phyloP scores from a whole-genome alignment of 2,329 filamentous ascomycete genomes.

The Proliferodiscus dingleyae region DNA sequence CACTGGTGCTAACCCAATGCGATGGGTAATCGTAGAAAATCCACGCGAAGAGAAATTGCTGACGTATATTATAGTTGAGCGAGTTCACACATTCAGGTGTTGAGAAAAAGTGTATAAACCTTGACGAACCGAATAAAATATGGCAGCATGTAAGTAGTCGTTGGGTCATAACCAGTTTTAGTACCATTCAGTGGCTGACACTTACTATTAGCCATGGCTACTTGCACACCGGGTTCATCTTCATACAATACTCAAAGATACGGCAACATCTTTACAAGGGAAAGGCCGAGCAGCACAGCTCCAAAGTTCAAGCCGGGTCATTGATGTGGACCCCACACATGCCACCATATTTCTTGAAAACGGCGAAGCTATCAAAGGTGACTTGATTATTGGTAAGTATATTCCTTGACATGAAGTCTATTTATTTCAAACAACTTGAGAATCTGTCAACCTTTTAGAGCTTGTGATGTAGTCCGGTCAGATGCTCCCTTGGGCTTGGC shows the following conservation, averaged over 20 bases:
- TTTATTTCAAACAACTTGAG: no score
- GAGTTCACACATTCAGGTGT: constrained; percentile 19
- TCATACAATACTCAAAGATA: constrained; percentile 46
- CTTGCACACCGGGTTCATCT: constrained; percentile 49
- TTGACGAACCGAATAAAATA: constrained; percentile 32
- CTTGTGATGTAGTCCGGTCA: no score
- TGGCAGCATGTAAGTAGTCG: constrained; percentile 39
- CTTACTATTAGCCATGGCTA: constrained; percentile 41
- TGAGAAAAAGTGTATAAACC: neutral
- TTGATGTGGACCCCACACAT: constrained; percentile 37
- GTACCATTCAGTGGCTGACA: neutral
- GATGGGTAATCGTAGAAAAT: neutral
- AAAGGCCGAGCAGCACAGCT: constrained; percentile 35
- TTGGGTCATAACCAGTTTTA: no score
- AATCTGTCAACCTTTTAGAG: no score
- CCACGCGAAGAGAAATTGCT: constrained; percentile 31
- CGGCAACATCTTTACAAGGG: constrained; percentile 37
- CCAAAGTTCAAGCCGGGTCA: constrained; percentile 39
- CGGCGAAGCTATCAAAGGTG: constrained; percentile 40
- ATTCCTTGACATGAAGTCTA: no score
- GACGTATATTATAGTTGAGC: constrained; percentile 24
- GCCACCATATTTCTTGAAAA: constrained; percentile 42
- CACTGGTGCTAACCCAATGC: constrained; percentile 32
- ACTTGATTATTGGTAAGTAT: constrained; percentile 49
- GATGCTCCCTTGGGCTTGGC: no score